Evolutionary conservation across 1,139 yeast species (phyloP), one percentile per base, ranked within the genome.

Genomic region (Hansenula anomala): DNA sequence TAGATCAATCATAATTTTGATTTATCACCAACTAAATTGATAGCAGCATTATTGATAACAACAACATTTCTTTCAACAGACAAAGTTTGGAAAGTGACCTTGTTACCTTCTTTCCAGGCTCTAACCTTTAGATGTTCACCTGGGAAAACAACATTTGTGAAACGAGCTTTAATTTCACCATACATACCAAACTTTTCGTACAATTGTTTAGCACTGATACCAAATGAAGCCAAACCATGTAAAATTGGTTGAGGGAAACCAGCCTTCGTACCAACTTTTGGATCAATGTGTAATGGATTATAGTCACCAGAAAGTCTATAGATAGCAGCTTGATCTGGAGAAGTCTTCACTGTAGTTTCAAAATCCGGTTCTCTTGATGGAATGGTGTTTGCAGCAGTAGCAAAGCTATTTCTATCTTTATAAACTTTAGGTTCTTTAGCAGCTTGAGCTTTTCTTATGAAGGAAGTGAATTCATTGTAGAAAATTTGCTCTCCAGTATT

Each of bases 211-310:
- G 83, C 85, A 37, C 87, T 68, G 50, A 89, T 76, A 46, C 97
- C 97, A 62, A 87, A 79, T 34, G 89, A 75, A 59, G 95, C 84
- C 67, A 92, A 74, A 38, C 98, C 98, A 64, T 92, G 98, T 52
- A 92, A 73, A 54, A 92, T 92, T 42, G 97, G 98, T 46, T 69
- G 67, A 37, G 81, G 81, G 65, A 90, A 92, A 48, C 84, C 84
- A 41, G 95, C 97, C 45, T 88, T 88, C 49, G 82, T 78, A 24
- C 97, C 97, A 64, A 90, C 85, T 31, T 64, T 71, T 28, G 97
- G 97, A 64, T 92, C 97, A 60, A 92, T 82, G 66, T 92, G 98
- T 55, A 92, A 75, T 48, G 97, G 97, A 64, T 92, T 92, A 64
- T 80, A 81, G 69, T 92, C 98, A 45, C 97, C 97, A 47, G 92